A percentile compares a stretch with the other conserved stretches of the same genome.
These are phyloP conservation scores for Penicillium polonicum DNA, from an alignment of 2,329 filamentous ascomycete genomes.

Conservation along the genomic window DNA sequence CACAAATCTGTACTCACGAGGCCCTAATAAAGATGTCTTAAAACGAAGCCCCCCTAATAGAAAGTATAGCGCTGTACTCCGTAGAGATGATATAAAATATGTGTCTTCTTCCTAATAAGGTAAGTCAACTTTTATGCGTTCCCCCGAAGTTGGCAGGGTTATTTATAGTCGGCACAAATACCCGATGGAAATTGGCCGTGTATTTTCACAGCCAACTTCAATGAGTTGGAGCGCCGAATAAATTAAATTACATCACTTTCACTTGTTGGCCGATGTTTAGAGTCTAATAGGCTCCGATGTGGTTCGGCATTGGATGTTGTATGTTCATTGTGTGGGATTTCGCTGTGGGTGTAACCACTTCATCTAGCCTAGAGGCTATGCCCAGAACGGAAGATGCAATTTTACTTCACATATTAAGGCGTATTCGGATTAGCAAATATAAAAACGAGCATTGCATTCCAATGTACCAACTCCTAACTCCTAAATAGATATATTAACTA, in stretches of 20 bases:
- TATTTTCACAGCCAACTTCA: background rate
- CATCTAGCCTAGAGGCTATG: background rate
- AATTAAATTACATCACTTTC: background rate
- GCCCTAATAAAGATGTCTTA: too few species aligned
- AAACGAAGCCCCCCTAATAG: too few species aligned
- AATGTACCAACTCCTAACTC: background rate
- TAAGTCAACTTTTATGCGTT: too few species aligned
- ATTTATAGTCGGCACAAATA: too few species aligned
- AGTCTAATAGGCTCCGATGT: background rate
- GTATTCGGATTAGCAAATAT: background rate
- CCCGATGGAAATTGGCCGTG: too few species aligned
- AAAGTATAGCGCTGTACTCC: too few species aligned
- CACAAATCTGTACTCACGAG: too few species aligned
- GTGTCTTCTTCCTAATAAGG: too few species aligned
- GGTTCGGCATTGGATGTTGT: background rate
- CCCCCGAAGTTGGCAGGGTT: too few species aligned
- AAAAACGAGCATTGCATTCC: background rate
- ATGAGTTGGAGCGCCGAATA: background rate
- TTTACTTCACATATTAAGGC: background rate
- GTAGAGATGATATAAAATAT: too few species aligned
- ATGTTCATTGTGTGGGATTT: background rate
- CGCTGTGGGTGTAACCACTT: background rate
- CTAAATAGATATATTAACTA: background rate
- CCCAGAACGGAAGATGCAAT: too few species aligned
- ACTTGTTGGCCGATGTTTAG: too few species aligned